Conservation (phyloP, 495 filamentous ascomycete genomes). For the Thermochaetoides thermophila region DNA sequence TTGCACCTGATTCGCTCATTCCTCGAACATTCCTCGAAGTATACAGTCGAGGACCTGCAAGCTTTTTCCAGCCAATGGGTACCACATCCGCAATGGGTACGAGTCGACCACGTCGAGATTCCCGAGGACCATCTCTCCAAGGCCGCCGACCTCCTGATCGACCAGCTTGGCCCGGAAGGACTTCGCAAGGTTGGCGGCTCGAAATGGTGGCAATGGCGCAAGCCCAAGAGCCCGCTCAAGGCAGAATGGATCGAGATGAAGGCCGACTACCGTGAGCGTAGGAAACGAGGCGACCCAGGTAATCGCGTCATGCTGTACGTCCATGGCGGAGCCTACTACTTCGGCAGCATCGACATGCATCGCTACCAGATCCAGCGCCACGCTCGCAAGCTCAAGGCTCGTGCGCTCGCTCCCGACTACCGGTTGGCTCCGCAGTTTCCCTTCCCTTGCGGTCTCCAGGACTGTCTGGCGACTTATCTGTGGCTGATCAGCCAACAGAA, state of each 20-base stretch:
- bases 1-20: constrained; percentile 78
- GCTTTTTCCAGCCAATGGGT: constrained; percentile 83
- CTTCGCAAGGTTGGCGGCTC: constrained; percentile 61
- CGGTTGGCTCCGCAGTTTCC: constrained; percentile 86
- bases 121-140: constrained; percentile 41
- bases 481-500: constrained; percentile 60
- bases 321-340: constrained; percentile 59
- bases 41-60: constrained; percentile 85
- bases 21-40: constrained; percentile 63
- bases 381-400: constrained; percentile 80
- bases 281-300: constrained; percentile 37
- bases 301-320: constrained; percentile 85
- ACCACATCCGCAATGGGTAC: constrained; percentile 77
- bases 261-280: constrained; percentile 57
- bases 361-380: constrained; percentile 92
- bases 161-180: constrained; percentile 62
- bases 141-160: constrained; percentile 46
- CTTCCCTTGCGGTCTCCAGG: constrained; percentile 80
- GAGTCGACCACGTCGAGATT: constrained; percentile 57
- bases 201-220: constrained; percentile 92
- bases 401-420: constrained; percentile 78
- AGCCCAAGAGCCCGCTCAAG: constrained; percentile 41
- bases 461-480: constrained; percentile 77
- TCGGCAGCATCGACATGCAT: constrained; percentile 88
- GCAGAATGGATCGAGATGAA: constrained; percentile 97